Evolutionary conservation across 306 rosid genomes (phyloP).

Genomic region (Pyrus communis): DNA sequence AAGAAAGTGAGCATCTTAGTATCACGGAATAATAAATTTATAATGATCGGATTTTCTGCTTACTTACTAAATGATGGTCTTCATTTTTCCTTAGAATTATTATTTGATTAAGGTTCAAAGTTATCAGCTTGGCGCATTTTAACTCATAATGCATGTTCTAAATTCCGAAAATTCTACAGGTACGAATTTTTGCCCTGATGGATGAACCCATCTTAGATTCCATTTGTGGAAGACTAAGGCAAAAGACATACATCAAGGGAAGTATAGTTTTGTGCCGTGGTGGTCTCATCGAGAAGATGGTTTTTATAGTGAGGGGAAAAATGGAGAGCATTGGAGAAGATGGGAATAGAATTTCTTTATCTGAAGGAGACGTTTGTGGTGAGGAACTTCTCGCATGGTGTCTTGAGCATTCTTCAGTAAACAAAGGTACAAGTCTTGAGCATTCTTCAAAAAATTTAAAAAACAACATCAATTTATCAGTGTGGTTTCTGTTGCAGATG

Average conservation of each 20-base stretch:
- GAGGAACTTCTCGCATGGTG: slow-evolving; percentile 89
- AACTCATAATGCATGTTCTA: neutral
- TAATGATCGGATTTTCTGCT: neutral
- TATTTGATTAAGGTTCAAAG: neutral
- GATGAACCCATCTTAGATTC: slow-evolving; percentile 72
- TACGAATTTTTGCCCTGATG: slow-evolving; percentile 67
- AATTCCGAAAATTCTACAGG: slow-evolving; percentile 30
- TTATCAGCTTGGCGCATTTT: neutral
- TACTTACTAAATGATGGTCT: neutral
- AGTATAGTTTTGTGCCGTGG: slow-evolving; percentile 53
- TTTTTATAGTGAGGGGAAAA: slow-evolving; percentile 76
- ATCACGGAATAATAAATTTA: neutral
- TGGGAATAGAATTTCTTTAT: slow-evolving; percentile 41
- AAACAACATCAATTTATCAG: neutral
- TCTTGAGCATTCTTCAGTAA: slow-evolving; percentile 67
- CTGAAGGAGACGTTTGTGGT: slow-evolving; percentile 79
- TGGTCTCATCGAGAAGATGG: slow-evolving; percentile 73
- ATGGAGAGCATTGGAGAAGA: slow-evolving; percentile 67
- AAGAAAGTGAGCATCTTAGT: slow-evolving; percentile 40
- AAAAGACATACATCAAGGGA: slow-evolving; percentile 67
- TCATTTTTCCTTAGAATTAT: neutral
- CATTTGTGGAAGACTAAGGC: slow-evolving; percentile 67
- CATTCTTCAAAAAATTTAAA: slow-evolving; percentile 39
- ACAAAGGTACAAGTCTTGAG: slow-evolving; percentile 55
- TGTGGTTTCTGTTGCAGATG: slow-evolving; percentile 34